phyloP scores from a whole-genome alignment of 2,329 filamentous ascomycete genomes.

The Paracorniculantispora psalliotae region DNA sequence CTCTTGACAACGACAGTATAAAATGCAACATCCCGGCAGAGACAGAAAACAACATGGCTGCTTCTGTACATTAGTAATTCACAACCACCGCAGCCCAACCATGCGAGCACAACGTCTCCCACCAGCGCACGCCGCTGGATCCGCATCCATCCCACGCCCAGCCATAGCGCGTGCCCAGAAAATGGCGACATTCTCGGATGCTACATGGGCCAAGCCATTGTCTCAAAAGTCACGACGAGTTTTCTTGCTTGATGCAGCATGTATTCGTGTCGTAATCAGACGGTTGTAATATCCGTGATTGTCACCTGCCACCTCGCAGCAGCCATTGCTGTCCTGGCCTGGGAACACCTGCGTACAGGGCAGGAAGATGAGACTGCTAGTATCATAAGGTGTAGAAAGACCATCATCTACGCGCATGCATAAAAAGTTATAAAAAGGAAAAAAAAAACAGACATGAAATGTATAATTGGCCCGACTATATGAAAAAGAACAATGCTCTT shows the following conservation, averaged over 20 bases:
- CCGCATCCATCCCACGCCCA: not conserved
- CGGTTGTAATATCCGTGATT: too few relatives aligned
- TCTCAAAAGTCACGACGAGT: not conserved
- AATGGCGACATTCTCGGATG: conserved; percentile 7
- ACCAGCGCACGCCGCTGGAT: not conserved
- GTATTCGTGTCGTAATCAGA: not conserved
- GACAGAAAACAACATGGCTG: too few relatives aligned
- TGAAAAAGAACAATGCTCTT: too few relatives aligned
- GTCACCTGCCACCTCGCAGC: not conserved
- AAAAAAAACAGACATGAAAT: not conserved
- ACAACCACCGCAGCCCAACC: not conserved
- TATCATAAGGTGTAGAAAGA: too few relatives aligned
- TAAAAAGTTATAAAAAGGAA: not conserved
- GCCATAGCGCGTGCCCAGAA: not conserved
- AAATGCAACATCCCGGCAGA: too few relatives aligned
- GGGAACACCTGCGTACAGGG: too few relatives aligned
- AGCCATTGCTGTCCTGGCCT: too few relatives aligned
- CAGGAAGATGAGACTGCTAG: too few relatives aligned
- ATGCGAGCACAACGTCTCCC: not conserved
- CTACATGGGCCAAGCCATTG: not conserved
- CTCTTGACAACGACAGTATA: too few relatives aligned
- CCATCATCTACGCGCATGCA: too few relatives aligned
- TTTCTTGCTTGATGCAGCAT: not conserved
- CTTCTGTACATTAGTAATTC: not conserved
- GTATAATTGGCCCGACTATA: too few relatives aligned